Evolutionary conservation across 257 asterid genomes (phyloP).

Genomic region (Galeopsis tetrahit): DNA sequence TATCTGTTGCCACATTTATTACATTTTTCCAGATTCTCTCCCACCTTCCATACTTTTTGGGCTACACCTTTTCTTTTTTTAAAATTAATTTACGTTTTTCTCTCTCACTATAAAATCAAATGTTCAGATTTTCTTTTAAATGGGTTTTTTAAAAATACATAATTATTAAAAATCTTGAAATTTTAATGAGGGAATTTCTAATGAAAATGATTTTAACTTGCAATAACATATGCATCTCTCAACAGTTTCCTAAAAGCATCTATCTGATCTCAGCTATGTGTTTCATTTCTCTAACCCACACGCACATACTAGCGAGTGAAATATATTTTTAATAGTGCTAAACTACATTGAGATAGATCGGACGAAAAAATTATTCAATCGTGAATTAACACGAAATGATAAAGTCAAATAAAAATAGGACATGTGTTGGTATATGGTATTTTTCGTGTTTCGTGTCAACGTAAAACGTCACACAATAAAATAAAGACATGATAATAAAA

Average conservation of each 20-base stretch:
- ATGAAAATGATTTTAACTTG: constrained; percentile 37
- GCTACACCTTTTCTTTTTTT: constrained; percentile 22
- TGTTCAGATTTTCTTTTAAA: not conserved
- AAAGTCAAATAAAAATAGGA: too few species aligned
- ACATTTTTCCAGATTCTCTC: constrained; percentile 65
- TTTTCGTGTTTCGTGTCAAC: too few species aligned
- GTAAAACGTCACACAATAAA: too few species aligned
- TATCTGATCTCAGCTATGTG: constrained; percentile 39
- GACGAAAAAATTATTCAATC: too few species aligned
- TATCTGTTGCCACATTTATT: constrained; percentile 43
- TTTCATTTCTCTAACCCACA: constrained; percentile 21
- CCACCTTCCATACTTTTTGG: constrained; percentile 45
- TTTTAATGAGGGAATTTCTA: constrained; percentile 1
- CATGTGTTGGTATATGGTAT: too few species aligned
- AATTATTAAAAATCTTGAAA: constrained; percentile 1
- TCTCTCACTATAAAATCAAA: constrained; percentile 22
- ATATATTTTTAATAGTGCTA: not conserved
- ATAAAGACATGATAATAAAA: too few species aligned
- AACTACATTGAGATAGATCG: not conserved
- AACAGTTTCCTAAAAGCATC: constrained; percentile 45
- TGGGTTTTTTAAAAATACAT: constrained; percentile 6
- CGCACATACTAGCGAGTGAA: constrained; percentile 40
- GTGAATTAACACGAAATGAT: too few species aligned
- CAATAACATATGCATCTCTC: constrained; percentile 39
- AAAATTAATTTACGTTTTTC: not conserved